These are phyloP conservation scores for Chlorella sp. DNA, from an alignment of 139 green algal genomes.

Conservation along the genomic window DNA sequence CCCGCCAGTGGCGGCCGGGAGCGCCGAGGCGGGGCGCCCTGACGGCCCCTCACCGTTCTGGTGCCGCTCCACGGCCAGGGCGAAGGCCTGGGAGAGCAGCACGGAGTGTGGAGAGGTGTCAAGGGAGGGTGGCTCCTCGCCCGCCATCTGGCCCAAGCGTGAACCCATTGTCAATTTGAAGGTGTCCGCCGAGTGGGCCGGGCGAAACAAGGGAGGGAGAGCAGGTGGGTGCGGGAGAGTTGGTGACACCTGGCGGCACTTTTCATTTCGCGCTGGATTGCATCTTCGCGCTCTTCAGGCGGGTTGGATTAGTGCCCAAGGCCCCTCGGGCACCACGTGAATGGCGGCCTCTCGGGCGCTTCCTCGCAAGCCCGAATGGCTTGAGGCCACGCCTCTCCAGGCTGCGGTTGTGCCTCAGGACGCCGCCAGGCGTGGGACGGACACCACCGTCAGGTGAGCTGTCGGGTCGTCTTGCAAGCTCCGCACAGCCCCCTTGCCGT, in stretches of 20 bases:
- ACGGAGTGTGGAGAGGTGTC: neutral
- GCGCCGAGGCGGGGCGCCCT: too few relatives aligned
- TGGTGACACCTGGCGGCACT: neutral
- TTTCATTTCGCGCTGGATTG: neutral
- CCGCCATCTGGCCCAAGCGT: neutral
- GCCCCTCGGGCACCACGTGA: too few relatives aligned
- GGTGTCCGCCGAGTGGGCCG: too few relatives aligned
- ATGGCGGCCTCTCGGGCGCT: neutral
- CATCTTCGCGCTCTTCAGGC: neutral
- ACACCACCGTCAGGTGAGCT: conserved; percentile 4
- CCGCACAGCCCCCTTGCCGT: too few relatives aligned
- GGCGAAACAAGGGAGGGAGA: neutral
- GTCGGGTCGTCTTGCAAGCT: too few relatives aligned
- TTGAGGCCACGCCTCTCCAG: neutral
- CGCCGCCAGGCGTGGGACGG: neutral
- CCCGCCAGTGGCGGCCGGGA: too few relatives aligned
- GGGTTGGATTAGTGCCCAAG: neutral
- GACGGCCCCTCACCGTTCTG: neutral
- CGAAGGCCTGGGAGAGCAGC: neutral
- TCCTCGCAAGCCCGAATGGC: neutral
- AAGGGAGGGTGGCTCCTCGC: neutral
- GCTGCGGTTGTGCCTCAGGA: neutral
- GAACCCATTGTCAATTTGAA: too few relatives aligned
- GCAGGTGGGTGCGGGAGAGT: neutral
- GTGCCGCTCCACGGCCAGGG: neutral